Evolutionary conservation across 768 basidiomycete genomes (phyloP), one percentile per base, ranked within the genome.

Genomic region (Panus rudis): DNA sequence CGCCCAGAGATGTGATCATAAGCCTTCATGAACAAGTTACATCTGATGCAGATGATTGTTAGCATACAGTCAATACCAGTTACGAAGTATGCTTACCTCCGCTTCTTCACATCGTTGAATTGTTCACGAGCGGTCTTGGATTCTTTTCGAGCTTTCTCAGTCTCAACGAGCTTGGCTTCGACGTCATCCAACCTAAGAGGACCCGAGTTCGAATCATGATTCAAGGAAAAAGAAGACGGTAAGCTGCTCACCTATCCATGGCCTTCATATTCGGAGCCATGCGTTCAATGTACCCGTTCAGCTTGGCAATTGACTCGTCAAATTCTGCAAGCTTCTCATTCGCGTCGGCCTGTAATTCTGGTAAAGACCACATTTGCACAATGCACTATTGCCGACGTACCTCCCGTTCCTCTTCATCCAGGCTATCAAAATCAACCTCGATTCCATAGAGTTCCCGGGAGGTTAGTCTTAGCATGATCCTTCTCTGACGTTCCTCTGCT

Each of bases 261-360:
- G 94, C 94, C 61, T 98, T 98, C 78, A 97, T 72, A 59, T 98
- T 99, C 10, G 94, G 93, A 1, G 91, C 88, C 83, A 98, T 89
- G 39, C 79, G 75, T 53, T 93, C 91, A 40, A 97, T 92, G 51
- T 97, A 92, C 8, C 70, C 64, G 41, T 69, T 77, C 21, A 92
- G 64, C 54, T 82, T 86, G 6, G 71, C 54, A 30, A 96, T 79
- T 24, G 76, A 70, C 23, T 79, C 72, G 45, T 94, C 91, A 22
- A 92, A 72, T 48, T 84, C 77, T 13, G 79, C 73, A n/a, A 81
- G 69, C 6, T 72, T 70, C 24, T 83, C 83, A 1, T 73, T 65
- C 6, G 81, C 70, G 21, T 79, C 79, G 52, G 78, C 78, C 73
- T 85, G 38, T 17, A 14, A 42, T n/a, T 17, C 0, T 17, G 2